These are phyloP conservation scores for Zea luxurians DNA, from an alignment of 176 grass and related monocot species.

Conservation along the genomic window DNA sequence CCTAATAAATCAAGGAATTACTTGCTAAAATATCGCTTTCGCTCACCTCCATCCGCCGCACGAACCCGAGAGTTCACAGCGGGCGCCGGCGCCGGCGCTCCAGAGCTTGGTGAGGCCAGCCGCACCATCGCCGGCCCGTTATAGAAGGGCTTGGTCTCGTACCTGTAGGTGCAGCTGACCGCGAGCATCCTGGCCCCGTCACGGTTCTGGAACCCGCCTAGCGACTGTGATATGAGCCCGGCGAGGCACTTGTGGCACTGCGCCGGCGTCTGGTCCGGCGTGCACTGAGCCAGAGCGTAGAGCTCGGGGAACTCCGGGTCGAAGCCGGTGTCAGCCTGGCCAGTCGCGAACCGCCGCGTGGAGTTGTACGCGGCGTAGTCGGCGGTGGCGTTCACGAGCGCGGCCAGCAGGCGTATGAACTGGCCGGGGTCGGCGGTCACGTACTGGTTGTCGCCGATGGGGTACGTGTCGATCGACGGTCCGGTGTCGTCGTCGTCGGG, in stretches of 20 bases:
- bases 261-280: not conserved
- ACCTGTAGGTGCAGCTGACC: conserved; percentile 46
- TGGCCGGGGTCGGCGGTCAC: not conserved
- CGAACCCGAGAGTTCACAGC: not conserved
- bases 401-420: conserved; percentile 2
- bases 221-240: not conserved
- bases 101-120: not conserved
- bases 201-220: not conserved
- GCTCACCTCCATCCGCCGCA: no score
- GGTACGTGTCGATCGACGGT: accelerated
- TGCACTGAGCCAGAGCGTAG: conserved; percentile 26
- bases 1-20: no score
- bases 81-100: not conserved
- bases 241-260: conserved; percentile 19
- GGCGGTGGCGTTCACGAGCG: not conserved
- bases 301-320: not conserved
- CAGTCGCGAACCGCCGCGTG: not conserved
- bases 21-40: no score
- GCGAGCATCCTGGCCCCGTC: conserved; percentile 36
- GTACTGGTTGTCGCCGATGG: accelerated
- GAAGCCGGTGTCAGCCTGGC: not conserved
- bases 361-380: conserved; percentile 10
- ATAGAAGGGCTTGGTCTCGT: conserved; percentile 39
- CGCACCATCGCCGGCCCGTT: not conserved
- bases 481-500: not conserved